These are phyloP conservation scores for Gnaphalium uliginosum DNA, from an alignment of 129 eudicot species.

Conservation along the genomic window DNA sequence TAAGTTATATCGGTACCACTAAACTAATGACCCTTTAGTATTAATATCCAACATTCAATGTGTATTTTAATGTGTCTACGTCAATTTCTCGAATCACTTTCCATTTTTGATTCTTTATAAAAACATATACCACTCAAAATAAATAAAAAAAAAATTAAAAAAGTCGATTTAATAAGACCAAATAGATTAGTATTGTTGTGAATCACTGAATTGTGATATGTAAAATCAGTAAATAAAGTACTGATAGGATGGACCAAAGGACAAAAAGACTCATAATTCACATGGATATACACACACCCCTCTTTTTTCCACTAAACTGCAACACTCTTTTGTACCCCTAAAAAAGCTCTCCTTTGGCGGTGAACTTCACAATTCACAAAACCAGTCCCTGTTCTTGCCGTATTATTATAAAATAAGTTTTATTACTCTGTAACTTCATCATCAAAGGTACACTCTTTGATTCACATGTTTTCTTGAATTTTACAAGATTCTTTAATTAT, in stretches of 20 bases:
- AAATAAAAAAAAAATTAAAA: too few species aligned
- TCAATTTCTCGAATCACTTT: too few species aligned
- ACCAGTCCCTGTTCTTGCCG: neutral
- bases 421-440: neutral
- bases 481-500: conserved; percentile 16
- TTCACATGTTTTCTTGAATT: conserved; percentile 22
- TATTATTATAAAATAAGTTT: neutral
- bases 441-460: conserved; percentile 25
- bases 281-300: neutral
- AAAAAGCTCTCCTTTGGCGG: conserved; percentile 25
- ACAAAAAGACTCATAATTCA: neutral
- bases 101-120: too few species aligned
- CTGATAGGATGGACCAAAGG: conserved; percentile 14
- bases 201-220: too few species aligned
- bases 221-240: too few species aligned
- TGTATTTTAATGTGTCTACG: too few species aligned
- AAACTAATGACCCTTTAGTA: too few species aligned
- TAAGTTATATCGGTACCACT: too few species aligned
- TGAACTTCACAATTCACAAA: conserved; percentile 22
- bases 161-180: neutral
- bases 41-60: too few species aligned
- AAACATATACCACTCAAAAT: too few species aligned
- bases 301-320: conserved; percentile 28
- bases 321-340: conserved; percentile 13
- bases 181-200: neutral